Base-by-base conservation (phyloP, 208 protist genomes). In the Herpetomonas samuelpessoai region DNA sequence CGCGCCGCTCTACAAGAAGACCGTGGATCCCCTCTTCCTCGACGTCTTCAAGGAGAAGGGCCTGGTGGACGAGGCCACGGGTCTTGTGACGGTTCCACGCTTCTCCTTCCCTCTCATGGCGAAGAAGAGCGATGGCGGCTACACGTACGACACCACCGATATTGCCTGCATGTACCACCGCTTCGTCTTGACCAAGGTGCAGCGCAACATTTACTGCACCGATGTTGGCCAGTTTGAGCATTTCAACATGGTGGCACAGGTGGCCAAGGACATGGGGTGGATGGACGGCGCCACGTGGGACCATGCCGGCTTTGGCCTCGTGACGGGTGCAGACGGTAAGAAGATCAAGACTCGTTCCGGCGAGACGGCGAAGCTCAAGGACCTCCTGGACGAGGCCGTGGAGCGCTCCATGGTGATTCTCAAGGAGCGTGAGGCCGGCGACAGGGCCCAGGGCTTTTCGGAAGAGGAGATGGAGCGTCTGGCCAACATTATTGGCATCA, bases 261-360 rank as follows among this genome's bases (percentile, higher is more conserved):
- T 78, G 31, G 94, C 83, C 28, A 81, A 91, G 69, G 88, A 95
- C 56, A 88, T 95, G 86, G 69, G 80, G 22, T 97, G 91, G 91
- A 88, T 95, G 78, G 62, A 81, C 54, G 58, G 75, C 60, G 73
- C 69, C 41, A 81, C 81, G n/a, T 93, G 95, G 76, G 86, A 96
- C 60, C 95, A 98, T 79, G 90, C 89, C 35, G 94, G 91, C 25
- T 98, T 98, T 70, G 96, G 96, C 39, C 81, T 97, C 14, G 95
- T 98, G 24, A 87, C 83, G 0, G 95, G 92, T 21, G 76, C 71
- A 6, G 91, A 97, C 58, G 92, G 92, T 19, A 97, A 97, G 86
- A 97, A 97, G 80, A 97, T 98, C 65, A 98, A 98, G 79, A 98
- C 97, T 19, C 92, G 97, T 56, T 92, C 84, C 47, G 97, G 97